phyloP scores from a whole-genome alignment of 257 asterid species.

The Euphrasia confusa region DNA sequence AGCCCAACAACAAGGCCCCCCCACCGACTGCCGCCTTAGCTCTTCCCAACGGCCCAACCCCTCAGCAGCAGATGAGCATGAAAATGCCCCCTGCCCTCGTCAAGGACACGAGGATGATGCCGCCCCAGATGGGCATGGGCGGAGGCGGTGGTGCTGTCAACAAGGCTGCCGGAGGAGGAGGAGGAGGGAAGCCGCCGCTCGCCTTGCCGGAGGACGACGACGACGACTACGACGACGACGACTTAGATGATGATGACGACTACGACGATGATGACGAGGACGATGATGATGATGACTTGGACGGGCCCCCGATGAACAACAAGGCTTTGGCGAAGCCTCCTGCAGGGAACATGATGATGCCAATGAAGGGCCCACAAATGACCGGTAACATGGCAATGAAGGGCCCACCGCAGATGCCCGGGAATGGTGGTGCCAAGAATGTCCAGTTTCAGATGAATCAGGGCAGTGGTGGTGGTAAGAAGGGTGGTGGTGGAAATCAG shows the following conservation, averaged over 20 bases:
- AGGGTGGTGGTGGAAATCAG: constrained; percentile 41
- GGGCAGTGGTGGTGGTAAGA: constrained; percentile 39
- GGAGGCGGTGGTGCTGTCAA: too few species aligned
- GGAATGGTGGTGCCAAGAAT: constrained; percentile 12
- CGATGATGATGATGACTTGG: constrained; percentile 30
- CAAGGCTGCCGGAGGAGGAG: constrained; percentile 21
- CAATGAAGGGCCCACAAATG: constrained; percentile 32
- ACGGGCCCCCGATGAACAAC: constrained; percentile 17
- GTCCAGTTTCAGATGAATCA: constrained; percentile 44
- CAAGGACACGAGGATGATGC: constrained; percentile 32
- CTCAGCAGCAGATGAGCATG: constrained; percentile 43
- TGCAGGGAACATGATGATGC: constrained; percentile 17
- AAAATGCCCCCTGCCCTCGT: constrained; percentile 34
- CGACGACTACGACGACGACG: constrained; percentile 44
- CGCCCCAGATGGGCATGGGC: neutral
- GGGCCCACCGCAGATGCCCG: constrained; percentile 32
- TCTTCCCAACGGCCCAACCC: constrained; percentile 21
- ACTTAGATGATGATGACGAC: constrained; percentile 26
- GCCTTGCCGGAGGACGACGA: constrained; percentile 32
- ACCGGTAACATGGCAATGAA: constrained; percentile 22
- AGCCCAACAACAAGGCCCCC: constrained; percentile 19
- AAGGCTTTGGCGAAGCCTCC: constrained; percentile 32
- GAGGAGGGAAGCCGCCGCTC: constrained; percentile 32
- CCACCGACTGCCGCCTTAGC: neutral
- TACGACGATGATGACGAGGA: constrained; percentile 27